Evolutionary conservation across 2,329 filamentous ascomycete genomes (phyloP), one percentile per base, ranked within the genome.

Genomic region (Cercospora sp.): DNA sequence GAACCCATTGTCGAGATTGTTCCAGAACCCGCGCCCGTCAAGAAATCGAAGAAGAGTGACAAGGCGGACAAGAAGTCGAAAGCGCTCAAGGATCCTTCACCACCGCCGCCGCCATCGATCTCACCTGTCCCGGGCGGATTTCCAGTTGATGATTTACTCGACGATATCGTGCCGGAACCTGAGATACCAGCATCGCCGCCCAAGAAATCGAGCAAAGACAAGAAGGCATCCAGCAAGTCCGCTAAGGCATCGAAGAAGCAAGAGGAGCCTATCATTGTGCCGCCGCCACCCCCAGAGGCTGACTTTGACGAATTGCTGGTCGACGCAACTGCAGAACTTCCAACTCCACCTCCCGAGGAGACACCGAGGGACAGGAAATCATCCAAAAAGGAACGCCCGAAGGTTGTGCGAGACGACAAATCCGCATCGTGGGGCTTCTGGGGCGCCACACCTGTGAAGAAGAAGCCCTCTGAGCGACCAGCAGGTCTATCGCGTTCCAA

Each of bases 321-420:
- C 26, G 74, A 71, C 57, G 75, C 23, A 73, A 77, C 10, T 71
- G 76, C 62, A 79, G 64, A 79, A 65, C 80, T 82, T 36, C 84
- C 84, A 9, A 85, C 84, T 28, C 84, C 85, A 60, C 81, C 84
- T 8, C 82, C 83, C 9, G 84, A 71, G 36, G 67, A 86, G 63
- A 58, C 65, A 61, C 78, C 79, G 58, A 76, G 87, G 16, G 87
- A 89, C 61, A 81, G 84, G 68, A 87, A 86, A 63, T 78, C 83
- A 4, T 84, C 84, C 3, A 92, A 88, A 80, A 96, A 91, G 77
- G 91, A 96, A 71, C 90, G 93, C 13, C 82, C 90, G 30, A 92
- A 90, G 75, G 87, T 93, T 71, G 91, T 88, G 73, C 91, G 92
- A 67, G 89, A 91, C 42, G 85, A 87, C 67, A 85, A 84, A 40